A percentile compares a stretch with the other conserved stretches of the same genome.
phyloP scores from a whole-genome alignment of 176 grass and related monocot genomes.

The Hsuehochloa calcarea region DNA sequence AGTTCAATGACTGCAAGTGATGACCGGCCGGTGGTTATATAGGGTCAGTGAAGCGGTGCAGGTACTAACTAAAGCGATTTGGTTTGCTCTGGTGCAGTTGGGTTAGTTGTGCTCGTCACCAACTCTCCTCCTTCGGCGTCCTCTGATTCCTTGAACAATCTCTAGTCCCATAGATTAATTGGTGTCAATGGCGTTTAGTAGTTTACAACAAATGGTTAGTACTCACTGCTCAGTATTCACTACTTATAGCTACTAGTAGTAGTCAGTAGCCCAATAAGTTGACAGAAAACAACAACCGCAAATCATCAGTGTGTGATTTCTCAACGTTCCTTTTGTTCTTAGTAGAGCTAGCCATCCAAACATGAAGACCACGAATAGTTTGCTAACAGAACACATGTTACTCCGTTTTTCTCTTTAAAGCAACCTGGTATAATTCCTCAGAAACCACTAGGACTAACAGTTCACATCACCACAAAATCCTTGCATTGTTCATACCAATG shows the following conservation, averaged over 20 bases:
- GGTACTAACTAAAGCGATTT: constrained; percentile 21
- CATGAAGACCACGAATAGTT: no score
- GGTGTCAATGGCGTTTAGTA: neutral
- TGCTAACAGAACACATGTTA: neutral
- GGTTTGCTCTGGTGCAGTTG: constrained; percentile 40
- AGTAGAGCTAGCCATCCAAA: neutral
- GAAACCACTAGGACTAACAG: neutral
- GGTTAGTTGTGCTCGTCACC: constrained; percentile 40
- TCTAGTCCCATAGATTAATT: neutral
- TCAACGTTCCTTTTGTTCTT: neutral
- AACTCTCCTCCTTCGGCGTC: constrained; percentile 25
- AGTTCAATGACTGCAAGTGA: neutral
- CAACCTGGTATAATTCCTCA: neutral
- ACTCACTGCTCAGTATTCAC: neutral
- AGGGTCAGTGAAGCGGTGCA: constrained; percentile 6
- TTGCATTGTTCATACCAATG: neutral
- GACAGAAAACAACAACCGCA: neutral
- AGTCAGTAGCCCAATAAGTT: neutral
- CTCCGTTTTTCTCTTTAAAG: no score
- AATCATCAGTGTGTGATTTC: neutral
- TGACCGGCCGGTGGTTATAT: constrained; percentile 1
- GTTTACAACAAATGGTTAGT: neutral
- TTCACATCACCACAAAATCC: neutral
- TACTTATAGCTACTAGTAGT: neutral
- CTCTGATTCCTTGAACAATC: constrained; percentile 18